Conservation (phyloP, 1,139 yeast genomes). For the Oligophagozyma castellii region DNA sequence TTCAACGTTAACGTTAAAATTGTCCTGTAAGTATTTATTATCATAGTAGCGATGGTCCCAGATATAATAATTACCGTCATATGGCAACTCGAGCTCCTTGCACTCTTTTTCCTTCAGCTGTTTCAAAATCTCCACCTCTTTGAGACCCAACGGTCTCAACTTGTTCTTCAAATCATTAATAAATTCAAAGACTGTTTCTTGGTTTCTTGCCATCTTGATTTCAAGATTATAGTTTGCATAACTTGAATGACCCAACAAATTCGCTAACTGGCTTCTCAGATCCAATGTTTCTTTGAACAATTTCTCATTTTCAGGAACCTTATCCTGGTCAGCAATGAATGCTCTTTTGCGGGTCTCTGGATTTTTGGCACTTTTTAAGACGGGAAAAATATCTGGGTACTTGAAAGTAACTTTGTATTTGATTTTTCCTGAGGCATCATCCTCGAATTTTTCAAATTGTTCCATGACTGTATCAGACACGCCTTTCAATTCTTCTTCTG, state of each 20-base stretch:
- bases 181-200: constrained; percentile 44
- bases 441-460: constrained; percentile 38
- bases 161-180: constrained; percentile 46
- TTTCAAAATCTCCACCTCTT: constrained; percentile 38
- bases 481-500: constrained; percentile 56
- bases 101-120: constrained; percentile 43
- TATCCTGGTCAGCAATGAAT: constrained; percentile 51
- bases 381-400: constrained; percentile 68
- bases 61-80: constrained; percentile 37
- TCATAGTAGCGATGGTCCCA: constrained; percentile 68
- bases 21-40: constrained; percentile 47
- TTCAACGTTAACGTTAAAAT: constrained; percentile 58
- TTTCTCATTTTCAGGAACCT: constrained; percentile 47
- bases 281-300: constrained; percentile 46
- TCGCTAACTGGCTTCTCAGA: constrained; percentile 48
- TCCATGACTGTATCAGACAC: constrained; percentile 51
- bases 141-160: constrained; percentile 42
- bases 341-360: constrained; percentile 55
- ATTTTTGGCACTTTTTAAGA: constrained; percentile 52
- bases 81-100: constrained; percentile 29
- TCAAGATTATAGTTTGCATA: constrained; percentile 61
- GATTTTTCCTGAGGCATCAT: constrained; percentile 27
- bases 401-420: constrained; percentile 59
- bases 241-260: constrained; percentile 47
- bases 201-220: constrained; percentile 65